Percentiles rank a stretch among this genome's conserved stretches.
phyloP scores from a whole-genome alignment of 2,329 filamentous ascomycete genomes.

The Lachnellula cervina region DNA sequence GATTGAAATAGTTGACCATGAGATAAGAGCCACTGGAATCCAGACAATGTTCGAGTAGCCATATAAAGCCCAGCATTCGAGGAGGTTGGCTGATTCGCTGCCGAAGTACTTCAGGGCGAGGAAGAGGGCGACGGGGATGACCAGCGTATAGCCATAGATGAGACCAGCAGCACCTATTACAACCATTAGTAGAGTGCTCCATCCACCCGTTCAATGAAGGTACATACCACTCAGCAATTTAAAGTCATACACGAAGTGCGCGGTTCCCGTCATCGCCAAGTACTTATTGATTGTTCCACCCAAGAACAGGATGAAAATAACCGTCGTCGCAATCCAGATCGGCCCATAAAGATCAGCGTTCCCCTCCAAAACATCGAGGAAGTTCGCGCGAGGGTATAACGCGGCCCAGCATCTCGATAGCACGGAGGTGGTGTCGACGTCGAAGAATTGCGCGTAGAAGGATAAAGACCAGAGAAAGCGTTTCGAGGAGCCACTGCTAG shows the following conservation, averaged over 20 bases:
- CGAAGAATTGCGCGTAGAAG: slow-evolving; percentile 98
- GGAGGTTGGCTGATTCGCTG: slow-evolving; percentile 83
- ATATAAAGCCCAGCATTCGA: slow-evolving; percentile 94
- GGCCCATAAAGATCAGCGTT: slow-evolving; percentile 96
- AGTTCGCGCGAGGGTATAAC: slow-evolving; percentile 88
- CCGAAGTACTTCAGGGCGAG: slow-evolving; percentile 91
- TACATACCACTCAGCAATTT: slow-evolving; percentile 69
- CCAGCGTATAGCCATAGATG: slow-evolving; percentile 89
- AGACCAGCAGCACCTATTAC: slow-evolving; percentile 72
- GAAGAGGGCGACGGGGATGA: slow-evolving; percentile 83
- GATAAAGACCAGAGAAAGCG: slow-evolving; percentile 86
- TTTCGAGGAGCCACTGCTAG: slow-evolving; percentile 56
- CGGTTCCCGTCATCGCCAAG: slow-evolving; percentile 60
- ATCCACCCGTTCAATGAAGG: background rate
- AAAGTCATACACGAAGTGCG: slow-evolving; percentile 88
- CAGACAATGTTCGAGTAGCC: slow-evolving; percentile 96
- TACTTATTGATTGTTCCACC: slow-evolving; percentile 95
- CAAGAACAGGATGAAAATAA: slow-evolving; percentile 90
- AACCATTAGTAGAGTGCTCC: background rate
- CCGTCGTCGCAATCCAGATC: slow-evolving; percentile 98
- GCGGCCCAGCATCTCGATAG: slow-evolving; percentile 80
- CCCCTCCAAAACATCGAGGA: slow-evolving; percentile 93
- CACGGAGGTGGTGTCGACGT: slow-evolving; percentile 91
- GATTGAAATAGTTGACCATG: slow-evolving; percentile 78
- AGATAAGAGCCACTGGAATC: slow-evolving; percentile 89